Evolutionary conservation across 106 monocot species (phyloP), one percentile per base, ranked within the genome.

Genomic region (Gastrodia elata): DNA sequence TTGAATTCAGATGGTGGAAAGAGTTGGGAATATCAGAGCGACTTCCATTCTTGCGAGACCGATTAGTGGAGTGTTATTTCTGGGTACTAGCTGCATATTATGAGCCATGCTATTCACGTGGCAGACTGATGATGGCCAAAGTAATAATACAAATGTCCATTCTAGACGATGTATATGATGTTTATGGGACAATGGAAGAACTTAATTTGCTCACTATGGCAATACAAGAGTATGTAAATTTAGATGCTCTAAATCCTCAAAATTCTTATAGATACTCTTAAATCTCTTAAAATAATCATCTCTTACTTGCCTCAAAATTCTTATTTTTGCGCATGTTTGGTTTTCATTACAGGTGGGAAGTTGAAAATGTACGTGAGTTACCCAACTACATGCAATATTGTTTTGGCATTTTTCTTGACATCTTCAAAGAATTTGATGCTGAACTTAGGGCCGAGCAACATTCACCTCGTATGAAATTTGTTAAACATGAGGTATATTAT

Each of bases 131-230:
- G 40, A 40, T 40, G 40, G 9, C 40, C 40, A 40, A 40, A 40
- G 40, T 40, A 15, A 65, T 68, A 18, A 35, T 18, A 67, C 65
- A 38, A 10, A 26, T 38, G 38, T 24, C 36, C 27, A 27, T 38
- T 67, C 4, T 75, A 1, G 65, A 65, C 57, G 73, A 73, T 56
- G 22, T 49, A 32, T 73, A 55, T 73, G 73, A 73, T 67, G 33
- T 67, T 16, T 67, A 67, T 20, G 65, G 65, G 37, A 67, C 65
- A 16, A 16, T 36, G 18, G 65, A 67, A 36, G 65, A 67, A n/a
- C 65, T 67, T 67, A 15, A 67, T 18, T 18, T 67, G 13, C 36
- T 67, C 65, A 67, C 65, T 4, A 10, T 36, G 34, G 65, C 36
- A 67, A 35, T 67, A 34, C 18, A 67, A 37, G n/a, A 36, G 65